phyloP scores from a whole-genome alignment of 2,329 filamentous ascomycete species.

The Aspergillus ochraceoroseus region DNA sequence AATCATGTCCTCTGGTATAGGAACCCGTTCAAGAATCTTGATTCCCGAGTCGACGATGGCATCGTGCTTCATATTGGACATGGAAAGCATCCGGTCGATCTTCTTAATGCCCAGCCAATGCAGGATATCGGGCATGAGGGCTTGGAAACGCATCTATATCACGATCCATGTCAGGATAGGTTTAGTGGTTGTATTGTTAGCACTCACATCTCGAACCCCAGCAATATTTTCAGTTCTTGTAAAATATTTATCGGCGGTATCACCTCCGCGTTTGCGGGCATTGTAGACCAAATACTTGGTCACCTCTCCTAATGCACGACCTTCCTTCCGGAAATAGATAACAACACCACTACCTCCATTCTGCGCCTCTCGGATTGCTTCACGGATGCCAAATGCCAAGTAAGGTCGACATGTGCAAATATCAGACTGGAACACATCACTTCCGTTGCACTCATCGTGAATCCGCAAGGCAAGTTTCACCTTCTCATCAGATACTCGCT shows the following conservation, averaged over 20 bases:
- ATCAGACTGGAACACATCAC: slow-evolving; percentile 94
- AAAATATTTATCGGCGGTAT: slow-evolving; percentile 62
- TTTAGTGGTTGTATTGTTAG: too few relatives aligned
- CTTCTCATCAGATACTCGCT: slow-evolving; percentile 85
- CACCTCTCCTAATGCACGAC: slow-evolving; percentile 87
- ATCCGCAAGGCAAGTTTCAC: slow-evolving; percentile 77
- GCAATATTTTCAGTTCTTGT: slow-evolving; percentile 97
- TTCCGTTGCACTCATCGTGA: slow-evolving; percentile 88
- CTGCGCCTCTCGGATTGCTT: slow-evolving; percentile 95
- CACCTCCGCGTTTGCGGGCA: slow-evolving; percentile 44
- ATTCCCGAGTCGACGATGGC: slow-evolving; percentile 50
- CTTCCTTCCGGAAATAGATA: slow-evolving; percentile 98
- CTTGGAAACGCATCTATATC: slow-evolving; percentile 86
- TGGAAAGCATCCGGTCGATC: slow-evolving; percentile 96
- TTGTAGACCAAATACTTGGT: slow-evolving; percentile 74
- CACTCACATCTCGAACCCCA: slow-evolving; percentile 68
- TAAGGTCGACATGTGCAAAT: slow-evolving; percentile 94
- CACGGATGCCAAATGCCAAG: slow-evolving; percentile 92
- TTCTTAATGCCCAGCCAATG: slow-evolving; percentile 98
- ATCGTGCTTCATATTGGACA: slow-evolving; percentile 71
- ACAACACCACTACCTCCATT: slow-evolving; percentile 90
- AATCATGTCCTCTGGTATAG: slow-evolving; percentile 89
- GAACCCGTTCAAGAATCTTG: slow-evolving; percentile 81
- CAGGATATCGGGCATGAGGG: slow-evolving; percentile 93
- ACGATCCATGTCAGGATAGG: slow-evolving; percentile 14